phyloP scores from a whole-genome alignment of 2,329 filamentous ascomycete species.

The Volutella citrinella region DNA sequence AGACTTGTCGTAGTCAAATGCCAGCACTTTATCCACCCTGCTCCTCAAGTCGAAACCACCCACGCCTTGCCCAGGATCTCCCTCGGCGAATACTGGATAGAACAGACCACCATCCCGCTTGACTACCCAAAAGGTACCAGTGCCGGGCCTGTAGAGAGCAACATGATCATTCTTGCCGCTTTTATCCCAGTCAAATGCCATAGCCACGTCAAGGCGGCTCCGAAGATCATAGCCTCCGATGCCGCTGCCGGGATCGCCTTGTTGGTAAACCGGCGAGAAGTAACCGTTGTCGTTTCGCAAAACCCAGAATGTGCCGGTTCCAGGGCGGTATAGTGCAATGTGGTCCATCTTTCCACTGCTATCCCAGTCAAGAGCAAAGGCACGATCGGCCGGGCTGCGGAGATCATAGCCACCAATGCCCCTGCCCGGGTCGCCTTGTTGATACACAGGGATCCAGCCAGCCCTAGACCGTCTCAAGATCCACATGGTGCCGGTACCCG shows the following conservation, averaged over 20 bases:
- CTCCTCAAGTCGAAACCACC: slow-evolving; percentile 5
- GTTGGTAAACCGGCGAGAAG: slow-evolving; percentile 1
- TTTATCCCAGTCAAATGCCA: slow-evolving; percentile 5
- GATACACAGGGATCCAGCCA: slow-evolving; percentile 5
- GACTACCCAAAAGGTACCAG: slow-evolving; percentile 4
- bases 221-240: slow-evolving; percentile 4
- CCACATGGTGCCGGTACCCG: slow-evolving; percentile 4
- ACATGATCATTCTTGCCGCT: slow-evolving; percentile 6
- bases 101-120: background rate
- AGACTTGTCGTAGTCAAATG: slow-evolving; percentile 3
- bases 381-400: slow-evolving; percentile 2
- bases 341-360: slow-evolving; percentile 5
- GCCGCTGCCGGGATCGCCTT: slow-evolving; percentile 6
- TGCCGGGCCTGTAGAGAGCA: slow-evolving; percentile 4
- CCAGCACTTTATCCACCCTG: slow-evolving; percentile 1
- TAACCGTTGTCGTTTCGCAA: background rate
- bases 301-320: slow-evolving; percentile 7
- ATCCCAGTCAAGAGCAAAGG: slow-evolving; percentile 4
- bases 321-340: slow-evolving; percentile 4
- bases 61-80: slow-evolving; percentile 2
- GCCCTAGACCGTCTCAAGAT: background rate
- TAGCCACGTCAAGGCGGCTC: slow-evolving; percentile 4
- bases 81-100: slow-evolving; percentile 1
- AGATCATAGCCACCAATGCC: slow-evolving; percentile 7
- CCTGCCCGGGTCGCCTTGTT: slow-evolving; percentile 3